Conservation (phyloP, 257 asterid genomes). For the Solanum stenotomum region DNA sequence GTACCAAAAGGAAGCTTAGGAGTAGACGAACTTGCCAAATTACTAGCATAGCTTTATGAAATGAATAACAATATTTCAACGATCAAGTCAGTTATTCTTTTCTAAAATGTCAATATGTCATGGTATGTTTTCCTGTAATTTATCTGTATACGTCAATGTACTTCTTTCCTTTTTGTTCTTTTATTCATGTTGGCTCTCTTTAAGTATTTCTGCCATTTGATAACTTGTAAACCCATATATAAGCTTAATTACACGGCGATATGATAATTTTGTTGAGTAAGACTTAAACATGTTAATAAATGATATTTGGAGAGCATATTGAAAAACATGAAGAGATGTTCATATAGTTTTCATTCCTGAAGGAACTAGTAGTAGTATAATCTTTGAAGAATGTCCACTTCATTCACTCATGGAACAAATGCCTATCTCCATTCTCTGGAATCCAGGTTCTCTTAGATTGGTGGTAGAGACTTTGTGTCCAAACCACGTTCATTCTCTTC, state of each 20-base stretch:
- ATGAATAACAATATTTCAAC: neutral
- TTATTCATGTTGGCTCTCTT: neutral
- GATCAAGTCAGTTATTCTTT: neutral
- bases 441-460: neutral
- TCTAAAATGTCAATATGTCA: neutral
- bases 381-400: neutral
- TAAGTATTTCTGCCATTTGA: neutral
- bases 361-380: neutral
- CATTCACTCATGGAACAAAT: neutral
- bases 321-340: neutral
- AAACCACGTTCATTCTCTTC: slow-evolving; percentile 1
- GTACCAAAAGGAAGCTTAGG: slow-evolving; percentile 61
- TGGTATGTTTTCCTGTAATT: neutral
- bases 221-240: neutral
- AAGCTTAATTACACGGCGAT: neutral
- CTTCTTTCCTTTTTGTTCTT: neutral
- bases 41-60: slow-evolving; percentile 33
- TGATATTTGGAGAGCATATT: neutral
- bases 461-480: neutral
- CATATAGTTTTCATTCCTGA: neutral
- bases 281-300: neutral
- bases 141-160: neutral
- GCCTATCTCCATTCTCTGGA: neutral
- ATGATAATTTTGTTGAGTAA: neutral
- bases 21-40: slow-evolving; percentile 88